Evolutionary conservation across 2,329 filamentous ascomycete genomes (phyloP).

Genomic region (Endoconidiophora polonica): DNA sequence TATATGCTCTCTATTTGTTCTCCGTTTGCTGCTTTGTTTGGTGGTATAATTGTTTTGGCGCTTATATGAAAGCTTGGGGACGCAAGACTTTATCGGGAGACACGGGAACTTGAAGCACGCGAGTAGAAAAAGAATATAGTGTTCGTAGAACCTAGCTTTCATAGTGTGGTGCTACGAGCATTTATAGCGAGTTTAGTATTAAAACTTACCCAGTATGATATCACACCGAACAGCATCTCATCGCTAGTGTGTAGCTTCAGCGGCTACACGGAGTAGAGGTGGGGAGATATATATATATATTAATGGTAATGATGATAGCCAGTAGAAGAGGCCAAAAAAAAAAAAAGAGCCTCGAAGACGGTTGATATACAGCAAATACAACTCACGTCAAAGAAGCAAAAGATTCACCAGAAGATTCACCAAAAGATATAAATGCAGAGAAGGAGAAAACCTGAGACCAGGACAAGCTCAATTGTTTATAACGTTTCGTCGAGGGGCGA

Average conservation of each 20-base stretch:
- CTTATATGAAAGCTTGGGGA: no score
- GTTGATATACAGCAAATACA: not conserved
- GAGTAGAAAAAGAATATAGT: no score
- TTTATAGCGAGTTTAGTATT: no score
- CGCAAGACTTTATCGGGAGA: no score
- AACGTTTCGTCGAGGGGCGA: no score
- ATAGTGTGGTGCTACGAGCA: no score
- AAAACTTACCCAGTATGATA: constrained; percentile 12
- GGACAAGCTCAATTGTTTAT: not conserved
- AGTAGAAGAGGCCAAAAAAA: not conserved
- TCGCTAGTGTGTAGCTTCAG: not conserved
- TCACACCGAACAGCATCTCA: constrained; percentile 9
- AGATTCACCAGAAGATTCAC: not conserved
- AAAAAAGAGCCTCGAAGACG: not conserved
- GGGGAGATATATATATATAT: not conserved
- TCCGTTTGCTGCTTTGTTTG: not conserved
- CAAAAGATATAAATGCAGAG: not conserved
- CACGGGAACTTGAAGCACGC: no score
- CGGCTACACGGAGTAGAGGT: not conserved
- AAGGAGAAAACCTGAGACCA: not conserved
- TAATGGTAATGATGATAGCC: not conserved
- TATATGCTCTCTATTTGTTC: no score
- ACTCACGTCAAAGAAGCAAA: not conserved
- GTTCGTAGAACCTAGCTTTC: not conserved
- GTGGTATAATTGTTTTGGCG: no score